Evolutionary conservation across 2,329 filamentous ascomycete genomes (phyloP).

Genomic region (Stylonectria norvegica): DNA sequence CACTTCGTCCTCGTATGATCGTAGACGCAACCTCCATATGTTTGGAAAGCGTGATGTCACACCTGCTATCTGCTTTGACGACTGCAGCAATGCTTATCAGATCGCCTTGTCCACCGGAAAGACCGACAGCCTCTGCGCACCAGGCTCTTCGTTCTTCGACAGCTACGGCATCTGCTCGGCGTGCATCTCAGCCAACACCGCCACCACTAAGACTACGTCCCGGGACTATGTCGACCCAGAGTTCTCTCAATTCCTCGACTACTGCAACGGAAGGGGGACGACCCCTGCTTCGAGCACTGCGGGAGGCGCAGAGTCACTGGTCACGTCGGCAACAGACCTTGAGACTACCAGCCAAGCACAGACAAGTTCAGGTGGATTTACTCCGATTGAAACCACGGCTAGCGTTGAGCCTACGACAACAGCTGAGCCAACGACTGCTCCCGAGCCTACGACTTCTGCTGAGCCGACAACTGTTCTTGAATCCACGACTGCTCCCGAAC

Average conservation of each 20-base stretch:
- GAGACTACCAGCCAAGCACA: constrained; percentile 26
- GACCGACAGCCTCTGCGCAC: constrained; percentile 41
- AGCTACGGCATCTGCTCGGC: constrained; percentile 36
- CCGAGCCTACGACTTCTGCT: constrained; percentile 2
- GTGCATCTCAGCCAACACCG: constrained; percentile 37
- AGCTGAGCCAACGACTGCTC: not conserved
- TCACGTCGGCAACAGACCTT: constrained; percentile 19
- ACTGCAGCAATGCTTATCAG: constrained; percentile 49
- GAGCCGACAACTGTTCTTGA: not conserved
- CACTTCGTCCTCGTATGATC: constrained; percentile 13
- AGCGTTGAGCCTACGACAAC: constrained; percentile 1
- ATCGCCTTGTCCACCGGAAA: constrained; percentile 50
- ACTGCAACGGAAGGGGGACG: constrained; percentile 36
- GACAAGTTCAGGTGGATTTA: constrained; percentile 21
- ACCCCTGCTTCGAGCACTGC: constrained; percentile 13
- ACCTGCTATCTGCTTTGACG: constrained; percentile 49
- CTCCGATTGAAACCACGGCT: constrained; percentile 10
- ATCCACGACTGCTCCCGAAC: not conserved
- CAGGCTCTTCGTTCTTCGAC: constrained; percentile 39
- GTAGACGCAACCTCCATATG: constrained; percentile 17
- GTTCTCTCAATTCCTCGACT: constrained; percentile 46
- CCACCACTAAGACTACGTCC: constrained; percentile 24
- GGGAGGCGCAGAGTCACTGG: constrained; percentile 20
- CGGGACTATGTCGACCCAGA: constrained; percentile 34
- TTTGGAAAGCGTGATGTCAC: constrained; percentile 40